Base-by-base conservation (phyloP, 1,284 basidiomycete genomes). In the Puccinia coronata region DNA sequence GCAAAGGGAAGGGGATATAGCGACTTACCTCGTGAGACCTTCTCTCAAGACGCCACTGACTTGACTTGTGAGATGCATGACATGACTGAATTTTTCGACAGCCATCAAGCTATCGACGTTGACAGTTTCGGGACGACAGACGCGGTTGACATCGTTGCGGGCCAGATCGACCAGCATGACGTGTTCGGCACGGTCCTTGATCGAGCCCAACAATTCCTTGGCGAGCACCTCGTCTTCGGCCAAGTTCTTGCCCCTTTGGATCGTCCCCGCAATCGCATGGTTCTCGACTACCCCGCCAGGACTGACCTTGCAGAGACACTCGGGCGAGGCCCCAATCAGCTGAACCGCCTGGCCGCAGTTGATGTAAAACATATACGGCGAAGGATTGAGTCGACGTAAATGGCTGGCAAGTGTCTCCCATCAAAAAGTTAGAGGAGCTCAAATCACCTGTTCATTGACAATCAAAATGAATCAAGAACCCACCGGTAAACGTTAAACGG, bases 81-180 rank as follows among this genome's bases (percentile, higher is more conserved):
- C 97, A 87, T 99, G 97, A 84, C 92, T 94, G 87, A 99, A 99
- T 87, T 93, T 96, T 86, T 99, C 94, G 28, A 99, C 87, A 82
- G 89, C 88, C 95, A 99, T 98, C 79, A 99, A 90, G 82, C 94
- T 91, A 87, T 99, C 97, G 34, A 99, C 96, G 84, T 95, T 92
- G 84, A 98, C 96, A 0, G 96, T 98, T 86, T 91, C 90, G 6
- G 97, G 95, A 84, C 94, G 91, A 89, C 96, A 99, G 34, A 99
- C 94, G 31, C 97, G 91, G 86, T 98, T 98, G 83, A 99, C 95
- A 86, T 99, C 97, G 88, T 99, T 99, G n/a, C 97, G 90, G 9
- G 97, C 97, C 82, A 99, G 90, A 87, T 99, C 97, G 79, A 99
- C 95, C 78, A 99, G 90, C 97, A 99, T 99, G 86, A 99, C 96